Base-by-base conservation (phyloP, 257 asterid species). In the Plantago ovata region DNA sequence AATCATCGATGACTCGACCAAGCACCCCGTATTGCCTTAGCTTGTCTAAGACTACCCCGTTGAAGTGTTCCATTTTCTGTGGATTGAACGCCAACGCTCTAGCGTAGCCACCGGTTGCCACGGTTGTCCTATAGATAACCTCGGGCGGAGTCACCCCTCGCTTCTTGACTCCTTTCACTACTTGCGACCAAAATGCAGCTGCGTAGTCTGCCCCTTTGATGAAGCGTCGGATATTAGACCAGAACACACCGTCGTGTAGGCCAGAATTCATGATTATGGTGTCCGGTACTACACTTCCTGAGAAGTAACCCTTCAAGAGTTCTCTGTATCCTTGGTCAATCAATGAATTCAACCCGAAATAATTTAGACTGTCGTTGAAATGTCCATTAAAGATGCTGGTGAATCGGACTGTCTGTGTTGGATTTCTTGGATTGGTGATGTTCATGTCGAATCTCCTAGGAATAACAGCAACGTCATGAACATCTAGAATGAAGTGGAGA, bases 301-400 rank as follows among this genome's bases (percentile, higher is more conserved):
- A 74, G 28, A 92, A 92, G 62, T 82, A 88, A 6, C 82, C 72
- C 56, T 69, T 71, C 48, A 92, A 12, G 13, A 72, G 13, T 12
- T 75, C 71, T 20, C 84, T 68, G 39, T 92, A 92, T 47, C 55
- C 83, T 10, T 61, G 70, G 46, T 82, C 73, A 19, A 16, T 21
- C 54, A 89, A 56, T 0, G 97, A 86, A 50, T 82, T 74, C 77
- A 93, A 47, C 10, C 98, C 95, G 61, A 75, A 80, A 58, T 88
- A 89, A 58, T 93, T 93, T 2, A 75, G 65, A 4, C 81, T 79
- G 3, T 44, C 70, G 4, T 84, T 88, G 16, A 79, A 74, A 61
- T 93, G 96, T 15, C 97, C 98, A 0, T 93, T 93, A 72, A 81
- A 93, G 58, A 93, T 75, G 72, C 89, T 89, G 0, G 98, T 93